phyloP scores from a whole-genome alignment of 768 basidiomycete species.

The Tylopilus sp. region DNA sequence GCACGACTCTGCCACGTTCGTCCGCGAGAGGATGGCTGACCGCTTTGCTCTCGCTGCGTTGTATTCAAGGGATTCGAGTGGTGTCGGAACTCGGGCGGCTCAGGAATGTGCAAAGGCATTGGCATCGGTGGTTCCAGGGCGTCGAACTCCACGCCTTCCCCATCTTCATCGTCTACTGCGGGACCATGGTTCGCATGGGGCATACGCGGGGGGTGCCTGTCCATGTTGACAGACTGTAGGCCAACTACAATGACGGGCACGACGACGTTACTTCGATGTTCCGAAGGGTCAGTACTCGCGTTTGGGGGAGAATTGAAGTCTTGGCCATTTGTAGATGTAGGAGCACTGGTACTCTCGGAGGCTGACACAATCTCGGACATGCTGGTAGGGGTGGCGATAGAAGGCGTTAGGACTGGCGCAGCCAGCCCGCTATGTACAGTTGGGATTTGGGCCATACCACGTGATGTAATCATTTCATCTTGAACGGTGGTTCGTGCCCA shows the following conservation, averaged over 20 bases:
- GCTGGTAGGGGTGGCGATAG: conserved; percentile 14
- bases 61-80: conserved; percentile 9
- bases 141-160: conserved; percentile 27
- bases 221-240: conserved; percentile 66
- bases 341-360: conserved; percentile 6
- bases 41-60: conserved; percentile 13
- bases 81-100: conserved; percentile 22
- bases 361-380: conserved; percentile 16
- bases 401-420: conserved; percentile 3
- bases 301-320: conserved; percentile 15
- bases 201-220: conserved; percentile 30
- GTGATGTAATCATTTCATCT: conserved; percentile 20
- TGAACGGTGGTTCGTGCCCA: conserved; percentile 16
- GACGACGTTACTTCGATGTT: conserved; percentile 44
- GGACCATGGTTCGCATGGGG: conserved; percentile 9
- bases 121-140: conserved; percentile 23
- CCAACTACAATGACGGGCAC: conserved; percentile 85
- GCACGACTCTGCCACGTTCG: conserved; percentile 60
- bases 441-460: conserved; percentile 12
- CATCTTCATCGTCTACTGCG: conserved; percentile 23
- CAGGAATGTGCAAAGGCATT: conserved; percentile 26
- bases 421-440: conserved; percentile 17
- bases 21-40: conserved; percentile 28
- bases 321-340: conserved; percentile 10
- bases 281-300: conserved; percentile 17